A percentile compares a stretch with the other conserved stretches of the same genome.
Evolutionary conservation across 352 stramenopile species (phyloP).

Genomic region (Aphanomyces astaci): DNA sequence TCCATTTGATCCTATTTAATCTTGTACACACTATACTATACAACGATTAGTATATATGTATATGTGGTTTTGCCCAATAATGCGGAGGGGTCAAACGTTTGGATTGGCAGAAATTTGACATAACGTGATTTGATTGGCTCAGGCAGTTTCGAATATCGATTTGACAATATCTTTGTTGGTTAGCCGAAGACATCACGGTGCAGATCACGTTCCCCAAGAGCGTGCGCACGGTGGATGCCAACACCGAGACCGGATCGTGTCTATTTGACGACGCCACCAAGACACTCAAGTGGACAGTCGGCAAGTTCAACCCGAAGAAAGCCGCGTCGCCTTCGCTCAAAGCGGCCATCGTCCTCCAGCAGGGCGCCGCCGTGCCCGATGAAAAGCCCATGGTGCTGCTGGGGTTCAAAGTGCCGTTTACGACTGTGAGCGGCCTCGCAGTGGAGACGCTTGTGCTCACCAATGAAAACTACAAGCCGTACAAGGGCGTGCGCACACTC

Average conservation of each 20-base stretch:
- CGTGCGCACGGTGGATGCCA: conserved; percentile 91
- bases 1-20: too few relatives aligned
- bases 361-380: conserved; percentile 65
- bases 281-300: conserved; percentile 92
- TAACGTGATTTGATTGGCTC: too few relatives aligned
- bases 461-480: conserved; percentile 96
- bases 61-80: too few relatives aligned
- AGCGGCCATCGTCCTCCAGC: conserved; percentile 88
- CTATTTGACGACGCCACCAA: conserved; percentile 94
- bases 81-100: too few relatives aligned
- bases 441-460: conserved; percentile 92
- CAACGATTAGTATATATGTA: too few relatives aligned
- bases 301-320: conserved; percentile 88
- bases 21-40: too few relatives aligned
- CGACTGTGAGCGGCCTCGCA: conserved; percentile 92
- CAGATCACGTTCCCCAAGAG: conserved; percentile 95
- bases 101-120: too few relatives aligned
- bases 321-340: conserved; percentile 76
- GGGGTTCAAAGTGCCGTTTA: conserved; percentile 94
- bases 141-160: too few relatives aligned
- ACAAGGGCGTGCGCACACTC: conserved; percentile 96
- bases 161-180: too few relatives aligned
- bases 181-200: conserved; percentile 87
- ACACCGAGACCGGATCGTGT: conserved; percentile 87
- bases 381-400: conserved; percentile 92